Evolutionary conservation across 805 yeast species (phyloP), one percentile per base, ranked within the genome.

Genomic region (Candida nitratophila): DNA sequence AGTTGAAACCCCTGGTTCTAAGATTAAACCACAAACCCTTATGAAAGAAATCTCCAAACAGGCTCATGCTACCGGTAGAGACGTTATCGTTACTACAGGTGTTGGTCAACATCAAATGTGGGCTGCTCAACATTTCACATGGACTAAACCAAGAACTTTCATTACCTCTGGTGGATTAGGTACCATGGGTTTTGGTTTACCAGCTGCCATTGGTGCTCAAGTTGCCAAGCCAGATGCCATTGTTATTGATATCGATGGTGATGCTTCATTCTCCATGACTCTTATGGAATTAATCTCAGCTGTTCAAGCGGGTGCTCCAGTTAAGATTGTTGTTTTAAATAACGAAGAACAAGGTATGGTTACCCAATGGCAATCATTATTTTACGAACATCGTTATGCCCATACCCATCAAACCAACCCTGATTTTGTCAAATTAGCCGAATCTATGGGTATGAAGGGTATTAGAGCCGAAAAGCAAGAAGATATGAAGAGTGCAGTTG

Each of bases 61-160:
- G 54, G 81, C 89, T 29, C 65, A 69, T 41, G 76, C 70, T 44
- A 74, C 76, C 44, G 73, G 72, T 50, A 86, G 79, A 59, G 90
- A 86, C 55, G 89, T 87, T 47, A 79, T 90, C 56, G 83, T 91
- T 55, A 85, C 98, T 43, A 93, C 99, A 32, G 99, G 99, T 75
- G 98, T 93, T 43, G 99, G 99, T 48, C 99, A 93, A 74, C 99
- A 91, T 76, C 99, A 91, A 73, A 91, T 91, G 99, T 91, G 99
- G 99, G 95, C 98, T 33, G 98, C 98, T 26, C 99, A 93, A 71
- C 90, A 89, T 68, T 90, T 86, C 80, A 79, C 89, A 42, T 91
- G 97, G 96, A 83, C 81, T 49, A 70, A 77, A 50, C 99, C 99
- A 57, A 81, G 98, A 66, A 76, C 95, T 41, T 83, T 93, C 71